Conservation (phyloP, 2,329 filamentous ascomycete genomes). For the Epichloe aotearoae region DNA sequence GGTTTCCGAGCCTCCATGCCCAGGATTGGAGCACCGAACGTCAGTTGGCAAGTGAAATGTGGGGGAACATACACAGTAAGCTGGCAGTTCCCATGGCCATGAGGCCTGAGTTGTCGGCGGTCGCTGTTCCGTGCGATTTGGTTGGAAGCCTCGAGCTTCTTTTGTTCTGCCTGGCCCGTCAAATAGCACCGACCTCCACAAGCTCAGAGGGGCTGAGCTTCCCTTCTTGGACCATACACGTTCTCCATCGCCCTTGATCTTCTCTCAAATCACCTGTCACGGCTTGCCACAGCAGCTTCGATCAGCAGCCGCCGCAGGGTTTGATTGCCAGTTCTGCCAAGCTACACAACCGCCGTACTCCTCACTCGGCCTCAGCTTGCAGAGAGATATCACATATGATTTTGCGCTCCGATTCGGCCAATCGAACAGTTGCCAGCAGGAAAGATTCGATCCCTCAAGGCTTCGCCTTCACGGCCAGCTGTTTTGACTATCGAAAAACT, state of each 20-base stretch:
- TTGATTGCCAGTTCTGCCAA: constrained; percentile 2
- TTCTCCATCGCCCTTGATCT: constrained; percentile 11
- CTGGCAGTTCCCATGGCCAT: constrained; percentile 1
- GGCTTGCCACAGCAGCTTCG: constrained; percentile 15
- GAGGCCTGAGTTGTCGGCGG: not conserved
- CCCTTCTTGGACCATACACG: constrained; percentile 10
- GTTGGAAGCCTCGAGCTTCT: not conserved
- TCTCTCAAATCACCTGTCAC: constrained; percentile 12
- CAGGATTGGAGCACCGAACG: constrained; percentile 1
- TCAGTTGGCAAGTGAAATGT: not conserved
- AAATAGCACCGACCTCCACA: constrained; percentile 21
- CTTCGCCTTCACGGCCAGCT: not conserved
- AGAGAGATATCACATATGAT: not conserved
- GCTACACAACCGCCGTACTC: not conserved
- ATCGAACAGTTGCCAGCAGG: not conserved
- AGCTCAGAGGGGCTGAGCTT: constrained; percentile 11
- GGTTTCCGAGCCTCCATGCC: constrained; percentile 1
- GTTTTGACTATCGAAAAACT: not conserved
- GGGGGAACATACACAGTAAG: constrained; percentile 1
- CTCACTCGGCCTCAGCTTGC: constrained; percentile 4
- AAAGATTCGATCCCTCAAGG: not conserved
- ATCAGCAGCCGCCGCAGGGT: constrained; percentile 17
- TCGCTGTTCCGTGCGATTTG: not conserved
- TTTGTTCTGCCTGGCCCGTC: constrained; percentile 6
- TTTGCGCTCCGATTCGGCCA: not conserved